Conservation (phyloP, 225 moss, liverwort and hornwort genomes). For the Neckera pumila region DNA sequence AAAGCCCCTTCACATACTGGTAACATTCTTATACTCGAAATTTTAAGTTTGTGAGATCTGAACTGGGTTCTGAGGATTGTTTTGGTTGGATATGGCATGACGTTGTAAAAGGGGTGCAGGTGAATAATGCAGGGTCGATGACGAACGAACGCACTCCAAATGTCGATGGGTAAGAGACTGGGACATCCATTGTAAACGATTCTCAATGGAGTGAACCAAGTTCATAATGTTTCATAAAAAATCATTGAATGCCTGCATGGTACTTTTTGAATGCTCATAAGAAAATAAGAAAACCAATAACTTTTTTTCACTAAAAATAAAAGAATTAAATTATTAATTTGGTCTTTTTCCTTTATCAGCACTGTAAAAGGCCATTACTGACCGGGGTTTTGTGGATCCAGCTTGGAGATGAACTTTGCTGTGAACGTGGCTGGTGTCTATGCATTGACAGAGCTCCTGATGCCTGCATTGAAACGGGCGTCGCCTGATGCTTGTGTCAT, state of each 20-base stretch:
- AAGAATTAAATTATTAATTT: not conserved
- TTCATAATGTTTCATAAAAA: not conserved
- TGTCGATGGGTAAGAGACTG: slow-evolving; percentile 44
- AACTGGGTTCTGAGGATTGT: not conserved
- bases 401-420: slow-evolving; percentile 81
- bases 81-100: not conserved
- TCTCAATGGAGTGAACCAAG: not conserved
- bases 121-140: slow-evolving; percentile 76
- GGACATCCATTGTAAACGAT: not conserved
- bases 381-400: not conserved
- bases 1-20: slow-evolving; percentile 64
- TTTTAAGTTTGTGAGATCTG: not conserved
- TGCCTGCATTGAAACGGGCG: slow-evolving; percentile 54
- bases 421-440: slow-evolving; percentile 74
- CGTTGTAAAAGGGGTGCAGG: slow-evolving; percentile 23
- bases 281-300: too few species aligned
- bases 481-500: slow-evolving; percentile 62
- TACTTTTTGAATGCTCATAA: too few species aligned
- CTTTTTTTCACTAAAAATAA: not conserved
- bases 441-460: slow-evolving; percentile 55
- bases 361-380: not conserved
- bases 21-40: not conserved
- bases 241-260: too few species aligned
- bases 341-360: not conserved
- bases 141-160: slow-evolving; percentile 21